phyloP scores from a whole-genome alignment of 176 grass and related monocot genomes.

The Cenchrus purpureus region DNA sequence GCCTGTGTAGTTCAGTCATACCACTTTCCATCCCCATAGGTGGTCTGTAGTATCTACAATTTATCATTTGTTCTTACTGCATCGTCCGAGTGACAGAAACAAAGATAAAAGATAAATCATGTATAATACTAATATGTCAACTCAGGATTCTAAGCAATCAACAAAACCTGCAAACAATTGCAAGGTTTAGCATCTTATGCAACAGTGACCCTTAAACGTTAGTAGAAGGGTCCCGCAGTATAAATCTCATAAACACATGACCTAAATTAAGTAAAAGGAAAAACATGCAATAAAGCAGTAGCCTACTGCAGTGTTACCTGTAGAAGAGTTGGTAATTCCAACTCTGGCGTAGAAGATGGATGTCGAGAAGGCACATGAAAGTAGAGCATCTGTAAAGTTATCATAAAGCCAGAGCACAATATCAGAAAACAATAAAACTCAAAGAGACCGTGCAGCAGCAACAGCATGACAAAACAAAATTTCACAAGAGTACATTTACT shows the following conservation, averaged over 20 bases:
- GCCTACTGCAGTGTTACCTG: constrained; percentile 55
- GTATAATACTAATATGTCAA: too few relatives aligned
- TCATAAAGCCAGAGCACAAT: constrained; percentile 28
- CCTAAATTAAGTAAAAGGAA: background rate
- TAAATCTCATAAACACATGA: constrained; percentile 1
- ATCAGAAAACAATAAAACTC: constrained; percentile 11
- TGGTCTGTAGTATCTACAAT: too few relatives aligned
- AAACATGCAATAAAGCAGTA: constrained; percentile 17
- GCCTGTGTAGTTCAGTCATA: background rate
- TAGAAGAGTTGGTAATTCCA: constrained; percentile 88
- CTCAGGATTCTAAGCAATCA: too few relatives aligned
- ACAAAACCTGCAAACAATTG: too few relatives aligned
- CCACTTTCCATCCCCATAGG: too few relatives aligned
- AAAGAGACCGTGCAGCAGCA: constrained; percentile 23
- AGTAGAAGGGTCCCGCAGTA: background rate
- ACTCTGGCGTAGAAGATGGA: constrained; percentile 68
- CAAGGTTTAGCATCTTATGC: too few relatives aligned
- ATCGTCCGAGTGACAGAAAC: too few relatives aligned
- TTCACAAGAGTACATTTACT: background rate
- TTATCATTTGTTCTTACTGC: too few relatives aligned
- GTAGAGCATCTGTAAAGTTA: constrained; percentile 75
- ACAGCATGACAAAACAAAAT: constrained; percentile 10
- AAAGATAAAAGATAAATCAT: too few relatives aligned
- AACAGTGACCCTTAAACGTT: too few relatives aligned
- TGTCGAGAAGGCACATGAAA: constrained; percentile 91